Base-by-base conservation (phyloP, 108 stramenopile genomes). In the Stephanodiscus minutulus region DNA sequence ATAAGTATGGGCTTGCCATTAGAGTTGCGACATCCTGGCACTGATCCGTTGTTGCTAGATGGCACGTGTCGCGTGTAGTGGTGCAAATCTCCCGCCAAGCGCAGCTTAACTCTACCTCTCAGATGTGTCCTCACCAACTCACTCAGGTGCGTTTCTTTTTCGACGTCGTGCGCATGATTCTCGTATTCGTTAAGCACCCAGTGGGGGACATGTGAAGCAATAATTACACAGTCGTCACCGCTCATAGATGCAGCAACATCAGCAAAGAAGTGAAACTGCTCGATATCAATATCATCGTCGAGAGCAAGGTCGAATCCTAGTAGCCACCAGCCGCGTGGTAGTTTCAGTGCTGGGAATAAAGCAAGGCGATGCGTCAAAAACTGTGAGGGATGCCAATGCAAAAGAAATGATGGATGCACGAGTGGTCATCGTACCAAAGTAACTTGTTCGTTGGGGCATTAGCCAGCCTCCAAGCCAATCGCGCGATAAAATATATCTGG, bases 381-480 rank as follows among this genome's bases (percentile, higher is more conserved):
- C n/a, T n/a, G n/a, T n/a, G n/a, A n/a, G n/a, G n/a, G n/a, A n/a
- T n/a, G n/a, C n/a, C n/a, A n/a, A n/a, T n/a, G n/a, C n/a, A n/a
- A n/a, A n/a, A n/a, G n/a, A n/a, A n/a, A n/a, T n/a, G n/a, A n/a
- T n/a, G n/a, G n/a, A n/a, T n/a, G n/a, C n/a, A n/a, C n/a, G n/a
- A n/a, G n/a, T n/a, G n/a, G n/a, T n/a, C n/a, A n/a, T n/a, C n/a
- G n/a, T n/a, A n/a, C n/a, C n/a, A 72, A 88, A 88, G 61, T 88
- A 88, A 15, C 81, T 82, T 20, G 83, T 74, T 54, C 66, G 39
- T 46, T 88, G 87, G 10, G 87, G 87, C 77, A 88, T 82, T 5
- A 84, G 53, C 87, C 87, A 88, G 12, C 85, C 87, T 1, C 87
- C 87, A 5, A 88, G 80, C 81, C 81, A 86, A 53, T 88, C 87